phyloP scores from a whole-genome alignment of 257 asterid species.

The Petrea volubilis region DNA sequence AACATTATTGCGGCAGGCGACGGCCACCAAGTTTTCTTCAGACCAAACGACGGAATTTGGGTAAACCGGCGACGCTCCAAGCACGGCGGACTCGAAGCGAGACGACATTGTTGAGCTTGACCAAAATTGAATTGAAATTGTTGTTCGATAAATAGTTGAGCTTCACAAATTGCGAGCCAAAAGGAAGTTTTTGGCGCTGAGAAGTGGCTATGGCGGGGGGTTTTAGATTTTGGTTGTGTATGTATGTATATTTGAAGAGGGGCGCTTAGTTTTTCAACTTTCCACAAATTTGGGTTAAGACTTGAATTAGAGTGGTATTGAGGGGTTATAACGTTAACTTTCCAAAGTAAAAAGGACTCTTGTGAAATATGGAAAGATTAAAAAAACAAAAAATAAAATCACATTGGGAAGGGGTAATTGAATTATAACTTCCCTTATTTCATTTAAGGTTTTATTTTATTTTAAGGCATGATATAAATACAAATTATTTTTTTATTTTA shows the following conservation, averaged over 20 bases:
- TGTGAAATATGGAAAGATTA: no score
- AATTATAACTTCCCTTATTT: no score
- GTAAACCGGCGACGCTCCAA: conserved; percentile 63
- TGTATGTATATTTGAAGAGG: not conserved
- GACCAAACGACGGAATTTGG: conserved; percentile 88
- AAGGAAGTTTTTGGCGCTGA: conserved; percentile 17
- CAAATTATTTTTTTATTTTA: no score
- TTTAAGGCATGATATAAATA: no score
- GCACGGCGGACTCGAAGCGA: conserved; percentile 63
- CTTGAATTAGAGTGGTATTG: not conserved
- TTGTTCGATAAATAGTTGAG: not conserved
- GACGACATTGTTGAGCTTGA: conserved; percentile 44
- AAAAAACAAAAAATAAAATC: no score
- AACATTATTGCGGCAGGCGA: conserved; percentile 65
- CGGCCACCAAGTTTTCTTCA: conserved; percentile 83
- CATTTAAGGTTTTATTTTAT: no score
- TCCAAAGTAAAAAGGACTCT: not conserved
- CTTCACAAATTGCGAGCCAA: conserved; percentile 8
- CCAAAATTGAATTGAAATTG: not conserved
- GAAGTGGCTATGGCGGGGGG: not conserved
- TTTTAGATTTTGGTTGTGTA: not conserved
- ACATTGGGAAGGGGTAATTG: no score
- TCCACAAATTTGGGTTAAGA: conserved; percentile 13
- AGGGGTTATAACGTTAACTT: not conserved
- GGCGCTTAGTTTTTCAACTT: not conserved